phyloP scores from a whole-genome alignment of 2,329 filamentous ascomycete species.

The Macrophomina pseudophaseolina region DNA sequence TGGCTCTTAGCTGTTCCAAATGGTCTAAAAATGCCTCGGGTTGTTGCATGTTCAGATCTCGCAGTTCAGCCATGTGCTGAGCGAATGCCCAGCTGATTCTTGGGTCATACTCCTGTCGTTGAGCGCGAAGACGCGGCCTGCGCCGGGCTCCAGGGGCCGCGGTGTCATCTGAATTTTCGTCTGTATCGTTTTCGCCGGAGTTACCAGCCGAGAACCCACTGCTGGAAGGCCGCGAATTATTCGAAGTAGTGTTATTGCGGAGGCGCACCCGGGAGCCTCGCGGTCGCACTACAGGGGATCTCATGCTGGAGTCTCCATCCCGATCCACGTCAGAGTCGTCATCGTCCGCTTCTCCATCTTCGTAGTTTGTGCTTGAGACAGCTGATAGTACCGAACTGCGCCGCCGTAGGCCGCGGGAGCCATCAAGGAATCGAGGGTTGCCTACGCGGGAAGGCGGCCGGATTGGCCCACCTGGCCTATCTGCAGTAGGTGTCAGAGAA shows the following conservation, averaged over 20 bases:
- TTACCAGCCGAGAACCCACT: slow-evolving; percentile 35
- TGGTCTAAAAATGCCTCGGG: slow-evolving; percentile 40
- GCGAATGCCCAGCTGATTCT: slow-evolving; percentile 50
- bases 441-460: slow-evolving; percentile 46
- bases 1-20: slow-evolving; percentile 41
- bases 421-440: slow-evolving; percentile 40
- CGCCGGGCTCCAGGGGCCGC: slow-evolving; percentile 39
- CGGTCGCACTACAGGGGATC: slow-evolving; percentile 40
- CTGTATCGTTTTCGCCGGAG: slow-evolving; percentile 41
- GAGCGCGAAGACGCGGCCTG: slow-evolving; percentile 32
- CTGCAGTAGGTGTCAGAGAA: slow-evolving; percentile 55
- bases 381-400: slow-evolving; percentile 44
- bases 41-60: slow-evolving; percentile 38
- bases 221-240: slow-evolving; percentile 35
- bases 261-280: slow-evolving; percentile 44
- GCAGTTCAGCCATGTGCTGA: slow-evolving; percentile 45
- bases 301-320: slow-evolving; percentile 45
- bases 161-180: slow-evolving; percentile 45
- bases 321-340: slow-evolving; percentile 47
- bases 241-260: slow-evolving; percentile 36
- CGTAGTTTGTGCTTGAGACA: slow-evolving; percentile 41
- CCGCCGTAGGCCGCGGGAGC: slow-evolving; percentile 45
- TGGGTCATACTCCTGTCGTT: slow-evolving; percentile 45
- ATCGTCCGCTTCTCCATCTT: slow-evolving; percentile 50
- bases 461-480: slow-evolving; percentile 48